A percentile compares a stretch with the other conserved stretches of the same genome.
phyloP scores from a whole-genome alignment of 148 eudicot genomes.

The Rhododendron williamsianum region DNA sequence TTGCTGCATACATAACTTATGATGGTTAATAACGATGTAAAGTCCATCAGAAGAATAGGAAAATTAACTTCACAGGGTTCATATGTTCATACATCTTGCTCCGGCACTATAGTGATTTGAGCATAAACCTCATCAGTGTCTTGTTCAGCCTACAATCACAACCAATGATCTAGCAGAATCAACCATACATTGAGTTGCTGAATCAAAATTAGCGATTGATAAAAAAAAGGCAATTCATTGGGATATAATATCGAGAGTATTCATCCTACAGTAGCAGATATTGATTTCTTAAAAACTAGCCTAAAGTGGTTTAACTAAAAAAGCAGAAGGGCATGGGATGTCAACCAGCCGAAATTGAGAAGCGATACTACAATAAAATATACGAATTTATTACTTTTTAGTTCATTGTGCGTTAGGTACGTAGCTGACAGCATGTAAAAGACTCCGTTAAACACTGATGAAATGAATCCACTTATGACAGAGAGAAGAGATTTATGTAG shows the following conservation, averaged over 20 bases:
- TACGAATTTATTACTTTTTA: no score
- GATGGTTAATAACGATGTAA: not conserved
- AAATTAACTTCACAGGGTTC: not conserved
- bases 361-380: not conserved
- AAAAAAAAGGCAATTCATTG: not conserved
- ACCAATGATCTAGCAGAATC: not conserved
- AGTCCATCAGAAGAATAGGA: not conserved
- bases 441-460: not conserved
- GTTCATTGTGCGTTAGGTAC: not conserved
- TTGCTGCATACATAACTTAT: slow-evolving; percentile 44
- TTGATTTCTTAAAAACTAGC: not conserved
- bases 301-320: not conserved
- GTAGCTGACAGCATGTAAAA: not conserved
- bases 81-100: slow-evolving; percentile 52
- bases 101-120: slow-evolving; percentile 74
- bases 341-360: not conserved
- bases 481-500: not conserved
- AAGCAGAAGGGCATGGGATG: not conserved
- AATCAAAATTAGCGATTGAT: not conserved
- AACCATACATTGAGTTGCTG: not conserved
- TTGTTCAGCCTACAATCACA: slow-evolving; percentile 72
- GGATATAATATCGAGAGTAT: not conserved
- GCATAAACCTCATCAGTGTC: slow-evolving; percentile 96
- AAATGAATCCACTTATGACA: not conserved
- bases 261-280: no score